Evolutionary conservation across 2,329 filamentous ascomycete species (phyloP).

Genomic region (Diaporthe batatas): DNA sequence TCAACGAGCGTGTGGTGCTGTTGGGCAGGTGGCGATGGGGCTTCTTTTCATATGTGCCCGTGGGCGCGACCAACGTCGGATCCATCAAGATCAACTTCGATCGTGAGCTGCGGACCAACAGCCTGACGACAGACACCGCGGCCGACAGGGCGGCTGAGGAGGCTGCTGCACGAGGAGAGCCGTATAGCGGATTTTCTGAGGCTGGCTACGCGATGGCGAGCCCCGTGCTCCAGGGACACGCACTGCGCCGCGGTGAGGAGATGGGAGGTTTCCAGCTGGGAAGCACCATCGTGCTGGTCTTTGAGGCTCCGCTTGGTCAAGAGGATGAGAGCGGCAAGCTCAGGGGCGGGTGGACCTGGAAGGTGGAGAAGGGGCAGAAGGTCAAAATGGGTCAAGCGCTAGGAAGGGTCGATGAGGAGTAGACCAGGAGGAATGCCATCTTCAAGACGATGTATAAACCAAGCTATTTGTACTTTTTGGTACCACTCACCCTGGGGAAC

Average conservation of each 20-base stretch:
- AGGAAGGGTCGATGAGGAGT: conserved; percentile 73
- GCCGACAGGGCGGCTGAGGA: conserved; percentile 88
- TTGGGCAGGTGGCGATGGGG: conserved; percentile 96
- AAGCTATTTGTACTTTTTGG: neutral
- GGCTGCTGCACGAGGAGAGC: conserved; percentile 80
- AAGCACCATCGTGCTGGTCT: conserved; percentile 94
- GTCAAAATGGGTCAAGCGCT: conserved; percentile 91
- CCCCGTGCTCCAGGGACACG: conserved; percentile 82
- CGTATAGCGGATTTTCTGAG: conserved; percentile 91
- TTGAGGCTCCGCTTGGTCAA: conserved; percentile 87
- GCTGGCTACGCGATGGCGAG: conserved; percentile 88
- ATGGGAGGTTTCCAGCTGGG: conserved; percentile 99
- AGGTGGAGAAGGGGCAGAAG: conserved; percentile 86
- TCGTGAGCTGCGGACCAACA: conserved; percentile 92
- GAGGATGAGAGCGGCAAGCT: conserved; percentile 64
- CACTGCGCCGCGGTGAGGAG: conserved; percentile 88
- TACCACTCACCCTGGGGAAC: neutral
- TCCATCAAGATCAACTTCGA: conserved; percentile 99
- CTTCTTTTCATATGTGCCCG: conserved; percentile 96
- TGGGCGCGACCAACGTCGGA: conserved; percentile 97
- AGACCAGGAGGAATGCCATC: neutral
- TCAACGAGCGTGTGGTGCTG: conserved; percentile 96
- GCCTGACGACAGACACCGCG: conserved; percentile 89
- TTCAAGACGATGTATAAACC: neutral
- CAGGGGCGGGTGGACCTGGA: conserved; percentile 83